Evolutionary conservation across 495 filamentous ascomycete genomes (phyloP).

Genomic region (Aspergillus diversus): DNA sequence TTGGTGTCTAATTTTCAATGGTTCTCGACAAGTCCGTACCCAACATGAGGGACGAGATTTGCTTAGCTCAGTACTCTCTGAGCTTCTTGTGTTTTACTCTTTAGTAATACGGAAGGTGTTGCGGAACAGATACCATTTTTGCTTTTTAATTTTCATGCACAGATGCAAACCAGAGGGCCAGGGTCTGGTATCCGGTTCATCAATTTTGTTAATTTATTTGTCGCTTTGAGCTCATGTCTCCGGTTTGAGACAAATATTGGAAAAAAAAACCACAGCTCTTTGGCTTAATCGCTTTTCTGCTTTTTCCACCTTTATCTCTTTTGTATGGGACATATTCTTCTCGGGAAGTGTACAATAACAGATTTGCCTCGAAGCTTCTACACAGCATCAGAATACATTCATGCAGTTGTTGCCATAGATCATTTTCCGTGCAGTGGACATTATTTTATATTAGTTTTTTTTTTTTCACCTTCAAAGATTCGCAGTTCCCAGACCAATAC

Average conservation of each 20-base stretch:
- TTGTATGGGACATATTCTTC: conserved; percentile 23
- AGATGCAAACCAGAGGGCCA: conserved; percentile 15
- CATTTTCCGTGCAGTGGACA: not conserved
- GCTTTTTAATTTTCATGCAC: conserved; percentile 21
- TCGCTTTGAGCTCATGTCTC: conserved; percentile 3
- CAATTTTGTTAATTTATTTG: conserved; percentile 4
- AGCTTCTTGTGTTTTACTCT: conserved; percentile 22
- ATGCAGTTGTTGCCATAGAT: conserved; percentile 2
- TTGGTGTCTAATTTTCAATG: conserved; percentile 32
- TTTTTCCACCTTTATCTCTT: conserved; percentile 20
- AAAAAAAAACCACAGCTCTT: conserved; percentile 11
- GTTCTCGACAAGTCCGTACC: conserved; percentile 17
- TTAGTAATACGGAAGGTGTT: conserved; percentile 35
- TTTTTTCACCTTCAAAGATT: not conserved
- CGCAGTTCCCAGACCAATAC: too few relatives aligned
- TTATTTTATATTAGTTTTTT: not conserved
- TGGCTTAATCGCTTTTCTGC: conserved; percentile 17
- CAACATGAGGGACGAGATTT: conserved; percentile 13
- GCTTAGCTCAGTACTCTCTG: conserved; percentile 25
- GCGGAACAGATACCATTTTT: conserved; percentile 41
- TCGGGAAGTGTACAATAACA: conserved; percentile 40
- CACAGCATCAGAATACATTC: not conserved
- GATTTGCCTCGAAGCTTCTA: conserved; percentile 16
- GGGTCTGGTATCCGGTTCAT: conserved; percentile 17
- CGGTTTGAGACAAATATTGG: conserved; percentile 17